These are phyloP conservation scores for Pochonia chlamydosporia DNA, from an alignment of 2,329 filamentous ascomycete species.

Conservation along the genomic window DNA sequence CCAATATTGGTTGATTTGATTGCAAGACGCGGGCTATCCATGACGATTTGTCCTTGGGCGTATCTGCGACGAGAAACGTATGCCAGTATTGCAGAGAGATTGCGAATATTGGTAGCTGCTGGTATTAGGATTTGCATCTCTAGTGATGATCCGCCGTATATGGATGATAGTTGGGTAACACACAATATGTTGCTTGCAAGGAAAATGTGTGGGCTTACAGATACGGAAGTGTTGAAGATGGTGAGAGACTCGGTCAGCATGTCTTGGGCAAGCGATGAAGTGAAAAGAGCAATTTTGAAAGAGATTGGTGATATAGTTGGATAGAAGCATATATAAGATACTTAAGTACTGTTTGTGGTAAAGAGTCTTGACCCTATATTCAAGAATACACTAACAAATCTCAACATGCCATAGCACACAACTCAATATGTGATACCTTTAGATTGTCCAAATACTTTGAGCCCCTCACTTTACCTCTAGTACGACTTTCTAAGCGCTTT, in stretches of 20 bases:
- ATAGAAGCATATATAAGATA: too few relatives aligned
- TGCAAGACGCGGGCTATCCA: constrained; percentile 46
- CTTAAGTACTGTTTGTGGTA: too few relatives aligned
- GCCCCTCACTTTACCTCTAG: too few relatives aligned
- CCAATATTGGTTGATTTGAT: constrained; percentile 50
- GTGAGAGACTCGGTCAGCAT: constrained; percentile 37
- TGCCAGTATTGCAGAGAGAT: constrained; percentile 42
- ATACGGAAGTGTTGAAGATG: constrained; percentile 36
- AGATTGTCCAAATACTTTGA: too few relatives aligned
- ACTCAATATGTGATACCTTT: too few relatives aligned
- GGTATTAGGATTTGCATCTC: constrained; percentile 65
- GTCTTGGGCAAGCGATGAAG: constrained; percentile 35
- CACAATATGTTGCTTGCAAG: constrained; percentile 39
- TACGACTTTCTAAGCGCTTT: too few relatives aligned
- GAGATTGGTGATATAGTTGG: too few relatives aligned
- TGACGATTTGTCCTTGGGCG: constrained; percentile 59
- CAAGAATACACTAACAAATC: too few relatives aligned
- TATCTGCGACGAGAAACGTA: constrained; percentile 15
- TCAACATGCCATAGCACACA: too few relatives aligned
- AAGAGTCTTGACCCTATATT: too few relatives aligned
- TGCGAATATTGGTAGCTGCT: constrained; percentile 48
- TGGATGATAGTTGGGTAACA: constrained; percentile 44
- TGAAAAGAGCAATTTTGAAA: constrained; percentile 27
- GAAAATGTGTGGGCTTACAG: constrained; percentile 31
- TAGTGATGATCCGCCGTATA: constrained; percentile 65